These are phyloP conservation scores for Jimgerdemannia flammicorona DNA, from an alignment of 192 early-diverging fungal genomes.

Conservation along the genomic window DNA sequence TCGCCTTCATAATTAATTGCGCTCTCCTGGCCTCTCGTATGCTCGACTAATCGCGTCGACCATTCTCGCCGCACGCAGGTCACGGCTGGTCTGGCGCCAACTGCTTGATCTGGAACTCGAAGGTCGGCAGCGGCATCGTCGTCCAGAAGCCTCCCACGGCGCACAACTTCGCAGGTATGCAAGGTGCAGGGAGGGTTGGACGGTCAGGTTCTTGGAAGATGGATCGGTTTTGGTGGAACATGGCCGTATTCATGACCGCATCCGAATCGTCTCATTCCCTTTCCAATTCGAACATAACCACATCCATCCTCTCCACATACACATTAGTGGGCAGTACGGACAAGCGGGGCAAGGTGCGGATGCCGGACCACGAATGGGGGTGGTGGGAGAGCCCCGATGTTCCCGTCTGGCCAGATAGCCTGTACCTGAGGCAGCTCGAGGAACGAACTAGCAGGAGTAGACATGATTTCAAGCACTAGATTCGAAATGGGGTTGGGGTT, in stretches of 20 bases:
- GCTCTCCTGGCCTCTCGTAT: no score
- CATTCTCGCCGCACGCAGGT: slow-evolving; percentile 11
- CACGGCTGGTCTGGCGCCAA: slow-evolving; percentile 46
- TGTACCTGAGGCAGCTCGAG: slow-evolving; percentile 20
- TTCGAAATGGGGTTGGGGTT: no score
- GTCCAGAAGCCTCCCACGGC: slow-evolving; percentile 29
- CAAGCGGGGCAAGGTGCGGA: slow-evolving; percentile 19
- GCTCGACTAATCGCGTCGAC: background rate
- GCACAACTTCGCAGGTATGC: slow-evolving; percentile 39
- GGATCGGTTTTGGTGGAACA: no score
- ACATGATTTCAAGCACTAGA: no score
- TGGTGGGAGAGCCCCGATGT: slow-evolving; percentile 16
- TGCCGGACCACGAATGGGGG: slow-evolving; percentile 15
- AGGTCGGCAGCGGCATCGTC: slow-evolving; percentile 35
- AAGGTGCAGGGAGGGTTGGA: no score
- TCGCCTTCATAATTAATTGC: background rate
- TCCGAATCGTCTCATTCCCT: background rate
- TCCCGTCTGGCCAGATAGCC: slow-evolving; percentile 19
- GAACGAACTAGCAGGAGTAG: slow-evolving; percentile 3
- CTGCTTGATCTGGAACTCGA: slow-evolving; percentile 43
- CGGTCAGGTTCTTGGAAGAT: background rate
- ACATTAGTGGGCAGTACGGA: slow-evolving; percentile 18
- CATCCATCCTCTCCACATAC: background rate
- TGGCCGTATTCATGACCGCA: no score
- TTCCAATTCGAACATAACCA: no score